Evolutionary conservation across 2,329 filamentous ascomycete genomes (phyloP).

Genomic region (Boeremia lycopersici): DNA sequence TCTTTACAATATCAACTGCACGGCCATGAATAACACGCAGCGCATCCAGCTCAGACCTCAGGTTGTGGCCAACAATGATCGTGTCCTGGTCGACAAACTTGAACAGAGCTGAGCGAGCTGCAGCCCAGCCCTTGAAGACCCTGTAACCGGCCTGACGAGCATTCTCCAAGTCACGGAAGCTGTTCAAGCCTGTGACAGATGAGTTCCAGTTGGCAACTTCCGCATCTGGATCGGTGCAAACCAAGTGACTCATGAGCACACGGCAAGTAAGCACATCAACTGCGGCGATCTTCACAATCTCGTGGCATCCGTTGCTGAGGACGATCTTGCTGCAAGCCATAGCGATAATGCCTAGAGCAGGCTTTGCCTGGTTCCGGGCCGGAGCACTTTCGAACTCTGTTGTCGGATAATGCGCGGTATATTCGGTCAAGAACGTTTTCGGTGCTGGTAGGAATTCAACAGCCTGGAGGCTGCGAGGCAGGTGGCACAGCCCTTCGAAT

Average conservation of each 20-base stretch:
- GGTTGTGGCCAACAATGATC: constrained; percentile 43
- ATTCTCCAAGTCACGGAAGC: constrained; percentile 32
- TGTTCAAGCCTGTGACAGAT: constrained; percentile 30
- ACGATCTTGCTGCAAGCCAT: constrained; percentile 39
- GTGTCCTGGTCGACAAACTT: constrained; percentile 41
- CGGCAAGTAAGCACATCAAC: constrained; percentile 40
- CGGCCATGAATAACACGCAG: constrained; percentile 45
- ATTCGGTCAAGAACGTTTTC: constrained; percentile 32
- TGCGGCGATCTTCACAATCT: constrained; percentile 42
- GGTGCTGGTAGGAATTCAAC: constrained; percentile 35
- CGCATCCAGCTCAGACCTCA: constrained; percentile 41
- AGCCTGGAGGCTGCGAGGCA: constrained; percentile 32
- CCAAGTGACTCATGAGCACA: constrained; percentile 40
- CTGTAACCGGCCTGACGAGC: constrained; percentile 37
- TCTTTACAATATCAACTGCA: constrained; percentile 38
- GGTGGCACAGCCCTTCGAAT: constrained; percentile 36
- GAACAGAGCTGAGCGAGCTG: constrained; percentile 38
- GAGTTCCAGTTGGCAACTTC: constrained; percentile 36
- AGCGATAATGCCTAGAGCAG: constrained; percentile 28
- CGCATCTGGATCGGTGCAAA: constrained; percentile 32
- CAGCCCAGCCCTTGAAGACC: constrained; percentile 42
- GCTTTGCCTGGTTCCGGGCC: constrained; percentile 9
- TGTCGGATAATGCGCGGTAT: constrained; percentile 21
- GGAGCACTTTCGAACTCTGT: constrained; percentile 33
- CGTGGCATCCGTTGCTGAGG: constrained; percentile 26